Evolutionary conservation across 495 filamentous ascomycete species (phyloP).

Genomic region (Paragyromitra xinjiangensis): DNA sequence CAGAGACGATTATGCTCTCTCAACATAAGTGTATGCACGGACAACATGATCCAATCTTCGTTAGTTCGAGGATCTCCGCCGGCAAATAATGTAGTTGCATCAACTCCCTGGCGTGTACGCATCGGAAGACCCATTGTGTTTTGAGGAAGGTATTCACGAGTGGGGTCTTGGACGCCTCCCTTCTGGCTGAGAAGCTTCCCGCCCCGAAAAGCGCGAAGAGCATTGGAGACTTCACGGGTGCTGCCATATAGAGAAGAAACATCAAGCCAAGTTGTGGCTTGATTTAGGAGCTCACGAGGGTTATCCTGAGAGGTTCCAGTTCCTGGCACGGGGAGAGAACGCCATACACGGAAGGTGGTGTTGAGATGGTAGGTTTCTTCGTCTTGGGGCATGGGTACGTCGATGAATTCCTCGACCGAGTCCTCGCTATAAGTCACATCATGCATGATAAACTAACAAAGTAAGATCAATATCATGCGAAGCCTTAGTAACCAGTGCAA

Average conservation of each 20-base stretch:
- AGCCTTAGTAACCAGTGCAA: neutral
- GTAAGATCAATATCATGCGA: neutral
- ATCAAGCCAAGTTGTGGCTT: conserved; percentile 13
- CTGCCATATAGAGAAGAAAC: conserved; percentile 9
- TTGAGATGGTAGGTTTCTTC: conserved; percentile 7
- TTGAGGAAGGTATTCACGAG: neutral
- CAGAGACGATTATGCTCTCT: conserved; percentile 12
- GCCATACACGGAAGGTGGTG: conserved; percentile 15
- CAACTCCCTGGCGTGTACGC: neutral
- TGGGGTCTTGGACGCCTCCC: neutral
- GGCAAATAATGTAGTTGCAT: conserved; percentile 8
- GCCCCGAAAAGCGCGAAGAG: conserved; percentile 1
- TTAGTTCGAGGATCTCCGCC: conserved; percentile 11
- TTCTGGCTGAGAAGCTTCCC: conserved; percentile 8
- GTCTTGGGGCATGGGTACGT: conserved; percentile 5
- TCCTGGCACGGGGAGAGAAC: conserved; percentile 4
- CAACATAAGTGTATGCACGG: conserved; percentile 4
- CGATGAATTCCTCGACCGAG: conserved; percentile 10
- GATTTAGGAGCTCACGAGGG: conserved; percentile 5
- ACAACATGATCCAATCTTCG: conserved; percentile 10
- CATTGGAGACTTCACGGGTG: conserved; percentile 4
- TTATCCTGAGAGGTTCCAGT: conserved; percentile 8
- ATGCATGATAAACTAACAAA: conserved; percentile 13
- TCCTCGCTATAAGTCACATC: conserved; percentile 13
- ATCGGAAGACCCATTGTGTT: conserved; percentile 8